These are phyloP conservation scores for Neonothopanus nambi DNA, from an alignment of 1,284 basidiomycete species.

Conservation along the genomic window DNA sequence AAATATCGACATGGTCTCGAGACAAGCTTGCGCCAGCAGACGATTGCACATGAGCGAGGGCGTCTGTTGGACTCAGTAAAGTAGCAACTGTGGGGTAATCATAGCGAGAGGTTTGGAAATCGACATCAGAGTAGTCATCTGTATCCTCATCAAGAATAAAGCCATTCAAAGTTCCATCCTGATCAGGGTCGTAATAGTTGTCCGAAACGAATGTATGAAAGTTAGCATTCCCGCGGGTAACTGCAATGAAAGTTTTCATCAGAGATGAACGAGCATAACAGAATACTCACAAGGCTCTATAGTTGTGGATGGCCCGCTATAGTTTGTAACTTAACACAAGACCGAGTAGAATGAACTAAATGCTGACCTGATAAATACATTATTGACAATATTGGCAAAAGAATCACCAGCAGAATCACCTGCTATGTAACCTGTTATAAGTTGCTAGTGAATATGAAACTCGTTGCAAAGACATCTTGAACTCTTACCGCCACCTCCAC, in stretches of 20 bases:
- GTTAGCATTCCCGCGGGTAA: conserved; percentile 39
- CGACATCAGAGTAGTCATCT: conserved; percentile 35
- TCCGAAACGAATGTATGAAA: conserved; percentile 36
- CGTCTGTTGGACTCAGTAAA: conserved; percentile 32
- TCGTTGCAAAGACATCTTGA: no score
- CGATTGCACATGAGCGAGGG: conserved; percentile 30
- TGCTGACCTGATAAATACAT: conserved; percentile 35
- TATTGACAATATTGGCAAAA: conserved; percentile 36
- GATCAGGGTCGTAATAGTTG: conserved; percentile 37
- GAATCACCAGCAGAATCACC: conserved; percentile 36
- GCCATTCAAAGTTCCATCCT: conserved; percentile 35
- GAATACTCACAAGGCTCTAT: conserved; percentile 26
- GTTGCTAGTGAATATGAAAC: background rate
- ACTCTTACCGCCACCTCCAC: conserved; percentile 27
- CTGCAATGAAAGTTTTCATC: conserved; percentile 14
- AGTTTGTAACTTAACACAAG: background rate
- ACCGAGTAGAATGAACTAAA: background rate
- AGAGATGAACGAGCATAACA: background rate
- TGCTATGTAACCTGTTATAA: conserved; percentile 31
- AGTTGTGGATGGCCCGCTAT: conserved; percentile 30
- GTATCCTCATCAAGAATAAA: conserved; percentile 29
- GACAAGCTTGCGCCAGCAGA: conserved; percentile 35
- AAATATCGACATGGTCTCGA: conserved; percentile 34
- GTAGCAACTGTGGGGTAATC: conserved; percentile 33
- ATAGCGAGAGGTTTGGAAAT: conserved; percentile 32